phyloP scores from a whole-genome alignment of 495 filamentous ascomycete genomes.

The Rostrohypoxylon terebratum region DNA sequence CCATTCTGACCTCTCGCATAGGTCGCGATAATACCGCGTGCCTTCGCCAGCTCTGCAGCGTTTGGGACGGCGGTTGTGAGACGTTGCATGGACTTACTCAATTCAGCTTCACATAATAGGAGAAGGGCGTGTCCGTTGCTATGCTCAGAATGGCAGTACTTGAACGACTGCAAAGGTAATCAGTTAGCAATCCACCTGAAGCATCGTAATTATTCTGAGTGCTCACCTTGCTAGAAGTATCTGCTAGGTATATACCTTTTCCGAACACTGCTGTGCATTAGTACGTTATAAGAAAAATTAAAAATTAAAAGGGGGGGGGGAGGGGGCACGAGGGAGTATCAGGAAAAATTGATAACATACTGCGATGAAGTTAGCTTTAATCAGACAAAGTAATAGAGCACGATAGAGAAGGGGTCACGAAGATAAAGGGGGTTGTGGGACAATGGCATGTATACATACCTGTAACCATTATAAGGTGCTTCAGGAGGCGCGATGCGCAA shows the following conservation, averaged over 20 bases:
- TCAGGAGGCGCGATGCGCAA: conserved; percentile 88
- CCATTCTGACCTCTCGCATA: conserved; percentile 70
- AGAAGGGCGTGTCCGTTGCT: conserved; percentile 66
- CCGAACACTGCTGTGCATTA: conserved; percentile 66
- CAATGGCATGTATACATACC: conserved; percentile 53
- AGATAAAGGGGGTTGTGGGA: not conserved
- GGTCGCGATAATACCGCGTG: conserved; percentile 71
- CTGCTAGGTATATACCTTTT: conserved; percentile 91
- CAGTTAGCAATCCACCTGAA: conserved; percentile 54
- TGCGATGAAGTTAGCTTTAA: conserved; percentile 22
- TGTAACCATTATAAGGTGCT: conserved; percentile 78
- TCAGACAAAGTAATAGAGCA: not conserved
- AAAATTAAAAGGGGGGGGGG: too few relatives aligned
- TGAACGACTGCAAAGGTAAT: conserved; percentile 67
- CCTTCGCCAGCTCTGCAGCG: conserved; percentile 72
- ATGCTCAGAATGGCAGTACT: conserved; percentile 71
- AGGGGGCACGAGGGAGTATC: not conserved
- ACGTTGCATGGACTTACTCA: conserved; percentile 76
- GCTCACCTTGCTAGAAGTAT: conserved; percentile 70
- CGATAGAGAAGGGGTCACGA: not conserved
- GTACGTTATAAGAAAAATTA: not conserved
- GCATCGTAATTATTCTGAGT: not conserved
- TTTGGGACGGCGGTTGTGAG: conserved; percentile 56
- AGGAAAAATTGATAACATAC: conserved; percentile 18
- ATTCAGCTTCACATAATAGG: conserved; percentile 82